Conservation (phyloP, 352 stramenopile species). For the Globisporangium cederbergense region DNA sequence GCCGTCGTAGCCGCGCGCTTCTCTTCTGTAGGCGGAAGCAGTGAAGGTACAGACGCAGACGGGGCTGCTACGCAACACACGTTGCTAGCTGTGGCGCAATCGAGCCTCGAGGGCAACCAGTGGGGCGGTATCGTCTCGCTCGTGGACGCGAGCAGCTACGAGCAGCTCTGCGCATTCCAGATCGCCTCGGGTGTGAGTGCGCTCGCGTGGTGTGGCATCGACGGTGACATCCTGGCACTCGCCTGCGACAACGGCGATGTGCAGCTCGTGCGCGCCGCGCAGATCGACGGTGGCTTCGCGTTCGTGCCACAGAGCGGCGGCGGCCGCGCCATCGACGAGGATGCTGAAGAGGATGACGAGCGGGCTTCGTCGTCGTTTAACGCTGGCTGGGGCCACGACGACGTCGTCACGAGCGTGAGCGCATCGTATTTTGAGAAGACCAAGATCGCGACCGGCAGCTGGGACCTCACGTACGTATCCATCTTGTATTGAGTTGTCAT, state of each 20-base stretch:
- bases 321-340: neutral
- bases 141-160: conserved; percentile 34
- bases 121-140: conserved; percentile 65
- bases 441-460: conserved; percentile 53
- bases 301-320: conserved; percentile 32
- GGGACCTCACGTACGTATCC: conserved; percentile 59
- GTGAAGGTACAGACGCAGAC: neutral
- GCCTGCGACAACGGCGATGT: conserved; percentile 81
- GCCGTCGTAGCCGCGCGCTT: conserved; percentile 26
- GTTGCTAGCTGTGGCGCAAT: conserved; percentile 63
- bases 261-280: conserved; percentile 35
- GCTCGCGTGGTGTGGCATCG: conserved; percentile 50
- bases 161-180: conserved; percentile 42
- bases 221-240: conserved; percentile 46
- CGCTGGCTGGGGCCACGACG: conserved; percentile 50
- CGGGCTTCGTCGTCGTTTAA: neutral
- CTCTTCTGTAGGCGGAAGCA: neutral
- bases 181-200: conserved; percentile 43
- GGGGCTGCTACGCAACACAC: conserved; percentile 20
- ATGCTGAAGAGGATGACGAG: neutral
- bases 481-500: neutral
- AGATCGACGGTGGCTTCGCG: conserved; percentile 28
- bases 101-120: conserved; percentile 70
- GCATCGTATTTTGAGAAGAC: conserved; percentile 40
- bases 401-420: conserved; percentile 59